phyloP scores from a whole-genome alignment of 208 protist species.

The Wallacemonas sp. region DNA sequence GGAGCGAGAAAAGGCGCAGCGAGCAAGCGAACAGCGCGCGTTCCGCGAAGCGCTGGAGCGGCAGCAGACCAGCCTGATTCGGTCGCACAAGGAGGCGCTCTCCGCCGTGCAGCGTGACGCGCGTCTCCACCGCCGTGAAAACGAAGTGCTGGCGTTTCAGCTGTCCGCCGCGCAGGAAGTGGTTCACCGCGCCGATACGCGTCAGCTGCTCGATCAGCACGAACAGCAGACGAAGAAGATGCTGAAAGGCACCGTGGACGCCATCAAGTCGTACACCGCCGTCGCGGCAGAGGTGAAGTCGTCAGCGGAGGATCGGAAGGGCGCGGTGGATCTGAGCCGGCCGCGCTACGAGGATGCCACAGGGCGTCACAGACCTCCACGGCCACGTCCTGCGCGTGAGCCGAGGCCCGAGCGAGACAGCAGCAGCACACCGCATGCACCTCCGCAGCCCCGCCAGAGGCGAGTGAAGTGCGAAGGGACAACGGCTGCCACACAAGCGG shows the following conservation, averaged over 20 bases:
- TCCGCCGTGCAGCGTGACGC: constrained; percentile 41
- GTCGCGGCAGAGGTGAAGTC: neutral
- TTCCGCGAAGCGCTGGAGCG: constrained; percentile 55
- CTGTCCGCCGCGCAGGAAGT: constrained; percentile 34
- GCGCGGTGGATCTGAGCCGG: constrained; percentile 4
- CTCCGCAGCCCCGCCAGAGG: too few species aligned
- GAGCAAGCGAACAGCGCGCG: constrained; percentile 48
- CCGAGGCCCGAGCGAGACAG: too few species aligned
- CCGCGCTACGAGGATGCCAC: neutral
- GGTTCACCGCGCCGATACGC: neutral
- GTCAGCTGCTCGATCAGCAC: constrained; percentile 28
- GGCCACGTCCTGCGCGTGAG: too few species aligned
- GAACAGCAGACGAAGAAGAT: constrained; percentile 30
- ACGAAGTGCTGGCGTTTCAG: constrained; percentile 48
- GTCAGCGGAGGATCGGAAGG: constrained; percentile 2
- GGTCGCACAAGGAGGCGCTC: constrained; percentile 53
- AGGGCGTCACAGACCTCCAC: too few species aligned
- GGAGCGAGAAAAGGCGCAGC: constrained; percentile 48
- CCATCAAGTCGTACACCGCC: constrained; percentile 22
- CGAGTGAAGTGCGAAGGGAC: too few species aligned
- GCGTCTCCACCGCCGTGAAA: constrained; percentile 41
- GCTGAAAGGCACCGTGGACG: constrained; percentile 36
- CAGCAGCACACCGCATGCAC: too few species aligned
- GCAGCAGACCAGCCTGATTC: constrained; percentile 39
- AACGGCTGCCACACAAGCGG: too few species aligned